A percentile compares a stretch with the other conserved stretches of the same genome.
Evolutionary conservation across 2,329 filamentous ascomycete species (phyloP).

Genomic region (Curvularia verruculosa): DNA sequence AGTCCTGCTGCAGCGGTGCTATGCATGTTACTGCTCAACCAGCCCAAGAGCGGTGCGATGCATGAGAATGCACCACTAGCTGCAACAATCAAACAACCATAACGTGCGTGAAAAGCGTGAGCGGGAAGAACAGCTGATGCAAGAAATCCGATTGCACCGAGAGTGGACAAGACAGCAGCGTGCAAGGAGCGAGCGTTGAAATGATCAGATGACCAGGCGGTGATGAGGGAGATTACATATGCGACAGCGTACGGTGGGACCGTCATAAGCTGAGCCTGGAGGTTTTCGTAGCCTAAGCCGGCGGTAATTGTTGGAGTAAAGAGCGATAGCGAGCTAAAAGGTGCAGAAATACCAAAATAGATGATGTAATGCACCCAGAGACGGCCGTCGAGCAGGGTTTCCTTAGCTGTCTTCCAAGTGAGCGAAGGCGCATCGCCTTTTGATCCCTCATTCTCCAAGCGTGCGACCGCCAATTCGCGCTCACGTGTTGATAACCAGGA

Average conservation of each 20-base stretch:
- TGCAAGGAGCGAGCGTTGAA: constrained; percentile 55
- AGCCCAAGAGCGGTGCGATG: constrained; percentile 73
- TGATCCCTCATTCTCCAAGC: constrained; percentile 54
- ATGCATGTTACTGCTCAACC: constrained; percentile 71
- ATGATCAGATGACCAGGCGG: constrained; percentile 28
- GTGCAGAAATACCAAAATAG: constrained; percentile 34
- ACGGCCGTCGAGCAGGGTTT: constrained; percentile 57
- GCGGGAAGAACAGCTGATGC: constrained; percentile 68
- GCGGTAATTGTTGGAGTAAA: constrained; percentile 70
- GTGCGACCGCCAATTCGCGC: constrained; percentile 38
- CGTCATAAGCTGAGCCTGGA: constrained; percentile 69
- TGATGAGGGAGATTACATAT: constrained; percentile 57
- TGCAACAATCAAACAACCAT: constrained; percentile 72
- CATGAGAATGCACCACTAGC: constrained; percentile 70
- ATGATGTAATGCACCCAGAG: constrained; percentile 59
- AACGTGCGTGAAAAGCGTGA: constrained; percentile 65
- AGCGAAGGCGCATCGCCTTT: constrained; percentile 44
- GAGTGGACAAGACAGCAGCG: constrained; percentile 46
- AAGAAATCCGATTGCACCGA: constrained; percentile 65
- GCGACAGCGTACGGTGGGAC: constrained; percentile 70
- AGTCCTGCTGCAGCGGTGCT: constrained; percentile 69
- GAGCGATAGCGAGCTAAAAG: constrained; percentile 54
- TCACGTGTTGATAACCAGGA: constrained; percentile 55
- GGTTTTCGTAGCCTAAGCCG: constrained; percentile 60
- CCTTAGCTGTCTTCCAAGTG: constrained; percentile 57